Evolutionary conservation across 345 rosid species (phyloP), one percentile per base, ranked within the genome.

Genomic region (Euphorbia peplus): DNA sequence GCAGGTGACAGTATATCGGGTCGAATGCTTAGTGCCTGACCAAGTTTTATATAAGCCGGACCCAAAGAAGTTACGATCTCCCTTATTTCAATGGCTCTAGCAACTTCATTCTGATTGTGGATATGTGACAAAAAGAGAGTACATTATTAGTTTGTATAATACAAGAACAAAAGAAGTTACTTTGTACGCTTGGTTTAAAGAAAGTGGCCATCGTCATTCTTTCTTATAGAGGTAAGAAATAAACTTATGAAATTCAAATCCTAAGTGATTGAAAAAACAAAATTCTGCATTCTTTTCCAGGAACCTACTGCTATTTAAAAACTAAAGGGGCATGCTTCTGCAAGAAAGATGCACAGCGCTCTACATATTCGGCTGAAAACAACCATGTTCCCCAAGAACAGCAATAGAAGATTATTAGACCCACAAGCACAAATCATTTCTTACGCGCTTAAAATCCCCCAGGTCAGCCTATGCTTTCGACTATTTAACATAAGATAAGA

Each of bases 31-130:
- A 93, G 79, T 74, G 98, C 98, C 77, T 93, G 98, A 73, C 98
- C 98, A 73, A 93, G 97, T 78, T 93, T 93, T 63, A 93, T 87
- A 70, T 91, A 93, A 8, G 98, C 97, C 76, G 98, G 98, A 76
- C 98, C 98, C 90, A 93, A 80, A 15, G 98, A 90, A 66, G 98
- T 93, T 21, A 93, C 97, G 57, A 93, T 93, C 44, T 93, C 98
- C 86, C 98, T 88, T 70, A 93, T 59, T 76, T 93, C 98, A 75
- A 90, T 93, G 60, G 98, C 98, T 73, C 98, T 89, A 50, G 96
- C 74, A 71, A 93, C 96, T 83, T 93, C 97, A 83, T 93, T 93
- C 98, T 93, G 85, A 73, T 72, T 69, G 61, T 13, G 21, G 65
- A 46, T 32, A 70, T 29, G 53, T 21, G 15, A n/a, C 41, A 59